These are phyloP conservation scores for Metschnikowia peoriensis DNA, from an alignment of 805 yeast species.

Conservation along the genomic window DNA sequence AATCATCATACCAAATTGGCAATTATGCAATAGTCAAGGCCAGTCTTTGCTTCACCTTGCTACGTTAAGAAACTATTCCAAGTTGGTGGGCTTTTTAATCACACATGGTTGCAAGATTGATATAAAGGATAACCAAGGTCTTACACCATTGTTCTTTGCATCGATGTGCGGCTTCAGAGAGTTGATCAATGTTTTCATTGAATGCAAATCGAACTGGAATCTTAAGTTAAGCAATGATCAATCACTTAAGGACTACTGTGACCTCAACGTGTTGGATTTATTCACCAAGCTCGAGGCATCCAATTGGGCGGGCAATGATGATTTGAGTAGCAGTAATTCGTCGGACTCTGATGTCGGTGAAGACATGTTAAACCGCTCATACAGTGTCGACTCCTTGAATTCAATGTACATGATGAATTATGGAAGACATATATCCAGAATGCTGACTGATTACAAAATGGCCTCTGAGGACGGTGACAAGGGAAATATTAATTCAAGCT, in stretches of 20 bases:
- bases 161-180: constrained; percentile 70
- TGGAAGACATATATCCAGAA: constrained; percentile 41
- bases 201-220: constrained; percentile 60
- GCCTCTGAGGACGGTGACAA: neutral
- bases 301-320: constrained; percentile 11
- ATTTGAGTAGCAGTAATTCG: constrained; percentile 6
- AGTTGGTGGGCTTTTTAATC: constrained; percentile 61
- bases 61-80: constrained; percentile 65
- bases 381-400: constrained; percentile 39
- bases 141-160: constrained; percentile 87
- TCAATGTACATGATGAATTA: constrained; percentile 38
- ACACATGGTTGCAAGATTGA: constrained; percentile 68
- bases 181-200: constrained; percentile 58
- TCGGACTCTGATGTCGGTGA: constrained; percentile 15
- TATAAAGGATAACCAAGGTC: constrained; percentile 73
- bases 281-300: constrained; percentile 28
- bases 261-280: constrained; percentile 43
- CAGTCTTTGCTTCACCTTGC: constrained; percentile 89
- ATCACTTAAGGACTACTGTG: constrained; percentile 41
- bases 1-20: constrained; percentile 68
- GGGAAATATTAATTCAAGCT: neutral
- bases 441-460: constrained; percentile 28
- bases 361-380: constrained; percentile 27
- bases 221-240: constrained; percentile 52
- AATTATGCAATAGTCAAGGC: constrained; percentile 76